phyloP scores from a whole-genome alignment of 768 basidiomycete species.

The Russula abietina region DNA sequence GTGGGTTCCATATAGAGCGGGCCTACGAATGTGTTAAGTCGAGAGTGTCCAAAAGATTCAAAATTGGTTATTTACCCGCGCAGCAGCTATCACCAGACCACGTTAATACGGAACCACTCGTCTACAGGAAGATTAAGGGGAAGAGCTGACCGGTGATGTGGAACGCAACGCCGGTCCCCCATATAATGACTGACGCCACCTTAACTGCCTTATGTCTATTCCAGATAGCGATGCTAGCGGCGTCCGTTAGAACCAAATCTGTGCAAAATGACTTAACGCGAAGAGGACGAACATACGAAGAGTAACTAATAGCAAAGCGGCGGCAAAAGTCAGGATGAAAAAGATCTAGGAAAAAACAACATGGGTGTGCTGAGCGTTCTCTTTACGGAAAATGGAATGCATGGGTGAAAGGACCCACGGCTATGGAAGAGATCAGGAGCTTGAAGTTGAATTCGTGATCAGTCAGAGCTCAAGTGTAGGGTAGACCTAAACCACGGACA shows the following conservation, averaged over 20 bases:
- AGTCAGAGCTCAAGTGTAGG: background rate
- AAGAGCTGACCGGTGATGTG: conserved; percentile 1
- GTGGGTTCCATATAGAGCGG: background rate
- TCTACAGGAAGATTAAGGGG: background rate
- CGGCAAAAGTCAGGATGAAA: background rate
- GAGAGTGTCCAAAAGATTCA: background rate
- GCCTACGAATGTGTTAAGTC: background rate
- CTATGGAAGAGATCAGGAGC: background rate
- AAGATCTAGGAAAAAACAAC: background rate
- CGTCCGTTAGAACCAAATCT: background rate
- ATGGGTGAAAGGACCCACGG: background rate
- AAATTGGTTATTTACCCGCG: background rate
- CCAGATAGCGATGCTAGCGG: conserved; percentile 12
- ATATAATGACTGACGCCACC: background rate
- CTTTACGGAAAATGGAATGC: background rate
- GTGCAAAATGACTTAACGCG: background rate
- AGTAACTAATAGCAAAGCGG: conserved; percentile 4
- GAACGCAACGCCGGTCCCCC: background rate
- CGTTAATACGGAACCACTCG: background rate
- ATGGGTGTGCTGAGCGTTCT: background rate
- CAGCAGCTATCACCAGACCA: background rate
- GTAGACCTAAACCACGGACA: background rate
- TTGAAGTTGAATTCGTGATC: background rate
- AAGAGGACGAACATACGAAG: conserved; percentile 13
- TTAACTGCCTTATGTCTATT: background rate